A percentile compares a stretch with the other conserved stretches of the same genome.
Conservation (phyloP, 2,329 filamentous ascomycete species). For the Dothidotthia symphoricarpi region DNA sequence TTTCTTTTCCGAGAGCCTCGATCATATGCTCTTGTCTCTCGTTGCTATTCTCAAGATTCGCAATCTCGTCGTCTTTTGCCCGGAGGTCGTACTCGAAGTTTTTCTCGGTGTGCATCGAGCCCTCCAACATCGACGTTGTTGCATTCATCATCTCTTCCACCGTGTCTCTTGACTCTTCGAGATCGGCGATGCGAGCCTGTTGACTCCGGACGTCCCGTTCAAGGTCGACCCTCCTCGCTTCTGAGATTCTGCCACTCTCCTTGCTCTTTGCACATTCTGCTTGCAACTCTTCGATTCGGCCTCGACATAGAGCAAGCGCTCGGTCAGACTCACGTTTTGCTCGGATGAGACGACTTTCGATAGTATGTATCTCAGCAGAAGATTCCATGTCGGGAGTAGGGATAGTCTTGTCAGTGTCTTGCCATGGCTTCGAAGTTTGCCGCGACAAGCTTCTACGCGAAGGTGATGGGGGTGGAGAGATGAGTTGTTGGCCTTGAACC, state of each 20-base stretch:
- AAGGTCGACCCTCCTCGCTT: slow-evolving; percentile 18
- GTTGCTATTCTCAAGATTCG: slow-evolving; percentile 19
- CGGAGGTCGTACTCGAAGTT: slow-evolving; percentile 25
- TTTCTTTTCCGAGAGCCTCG: slow-evolving; percentile 24
- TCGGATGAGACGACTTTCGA: slow-evolving; percentile 36
- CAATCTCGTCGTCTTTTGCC: slow-evolving; percentile 28
- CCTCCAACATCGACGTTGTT: slow-evolving; percentile 23
- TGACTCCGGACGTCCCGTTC: slow-evolving; percentile 30
- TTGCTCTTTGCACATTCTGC: slow-evolving; percentile 29
- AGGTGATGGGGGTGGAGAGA: slow-evolving; percentile 38
- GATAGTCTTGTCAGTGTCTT: slow-evolving; percentile 11
- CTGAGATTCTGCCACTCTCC: slow-evolving; percentile 21
- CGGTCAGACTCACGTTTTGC: slow-evolving; percentile 41
- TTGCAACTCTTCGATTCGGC: slow-evolving; percentile 35
- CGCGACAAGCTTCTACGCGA: slow-evolving; percentile 30
- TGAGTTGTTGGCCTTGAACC: slow-evolving; percentile 13
- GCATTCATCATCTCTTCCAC: slow-evolving; percentile 24
- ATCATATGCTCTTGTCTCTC: slow-evolving; percentile 21
- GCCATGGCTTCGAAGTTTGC: slow-evolving; percentile 23
- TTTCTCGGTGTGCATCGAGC: slow-evolving; percentile 18
- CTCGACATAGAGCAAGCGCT: slow-evolving; percentile 37
- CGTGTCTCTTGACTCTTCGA: slow-evolving; percentile 28
- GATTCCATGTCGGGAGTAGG: slow-evolving; percentile 13
- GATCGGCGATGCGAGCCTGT: slow-evolving; percentile 27
- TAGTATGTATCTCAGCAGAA: slow-evolving; percentile 30